Conservation (phyloP, 768 basidiomycete genomes). For the Xerocomus brunneocitrinus region DNA sequence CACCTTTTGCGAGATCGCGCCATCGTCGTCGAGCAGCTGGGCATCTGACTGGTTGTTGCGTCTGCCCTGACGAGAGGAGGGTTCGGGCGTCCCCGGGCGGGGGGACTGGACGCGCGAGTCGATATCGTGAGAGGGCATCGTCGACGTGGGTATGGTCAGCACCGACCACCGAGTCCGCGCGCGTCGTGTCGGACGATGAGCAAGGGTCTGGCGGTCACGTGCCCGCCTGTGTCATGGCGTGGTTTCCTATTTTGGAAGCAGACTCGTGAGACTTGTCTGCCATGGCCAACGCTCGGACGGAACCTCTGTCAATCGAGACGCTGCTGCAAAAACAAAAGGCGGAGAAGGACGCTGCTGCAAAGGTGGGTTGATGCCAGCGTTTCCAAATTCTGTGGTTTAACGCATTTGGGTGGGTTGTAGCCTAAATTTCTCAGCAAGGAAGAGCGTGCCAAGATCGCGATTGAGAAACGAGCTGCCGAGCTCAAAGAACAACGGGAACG, state of each 20-base stretch:
- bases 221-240: neutral
- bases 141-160: constrained; percentile 10
- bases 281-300: constrained; percentile 45
- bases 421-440: constrained; percentile 94
- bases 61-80: constrained; percentile 54
- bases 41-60: constrained; percentile 48
- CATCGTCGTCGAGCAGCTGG: constrained; percentile 66
- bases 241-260: constrained; percentile 12
- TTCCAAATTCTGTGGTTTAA: neutral
- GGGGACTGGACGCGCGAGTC: constrained; percentile 38
- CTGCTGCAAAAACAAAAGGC: constrained; percentile 81
- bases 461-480: constrained; percentile 81
- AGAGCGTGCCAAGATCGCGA: constrained; percentile 83
- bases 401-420: constrained; percentile 37
- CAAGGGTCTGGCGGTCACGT: constrained; percentile 22
- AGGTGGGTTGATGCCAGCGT: constrained; percentile 44
- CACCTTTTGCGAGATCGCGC: constrained; percentile 62
- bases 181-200: constrained; percentile 24
- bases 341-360: constrained; percentile 87
- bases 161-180: constrained; percentile 21
- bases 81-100: constrained; percentile 59
- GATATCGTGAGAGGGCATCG: constrained; percentile 10
- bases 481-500: constrained; percentile 66
- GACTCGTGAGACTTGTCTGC: constrained; percentile 1
- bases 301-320: constrained; percentile 86